These are phyloP conservation scores for Diplotaxis tenuifolia DNA, from an alignment of 345 rosid genomes.

Conservation along the genomic window DNA sequence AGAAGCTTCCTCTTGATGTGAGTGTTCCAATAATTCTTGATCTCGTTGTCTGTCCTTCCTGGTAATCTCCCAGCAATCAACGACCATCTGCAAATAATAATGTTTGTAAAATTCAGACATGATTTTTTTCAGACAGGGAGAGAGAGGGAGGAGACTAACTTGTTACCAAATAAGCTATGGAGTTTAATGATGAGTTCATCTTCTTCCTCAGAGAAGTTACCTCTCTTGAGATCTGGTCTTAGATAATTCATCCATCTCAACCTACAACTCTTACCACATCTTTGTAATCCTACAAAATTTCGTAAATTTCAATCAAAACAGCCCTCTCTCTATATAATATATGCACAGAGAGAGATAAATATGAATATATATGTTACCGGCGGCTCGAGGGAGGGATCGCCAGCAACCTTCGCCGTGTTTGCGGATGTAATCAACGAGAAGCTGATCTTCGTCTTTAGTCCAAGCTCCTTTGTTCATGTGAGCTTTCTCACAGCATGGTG, in stretches of 20 bases:
- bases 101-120: background rate
- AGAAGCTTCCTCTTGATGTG: conserved; percentile 79
- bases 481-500: conserved; percentile 89
- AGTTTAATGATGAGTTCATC: conserved; percentile 78
- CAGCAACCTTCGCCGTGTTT: conserved; percentile 89
- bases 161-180: conserved; percentile 79
- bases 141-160: conserved; percentile 39
- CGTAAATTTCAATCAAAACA: background rate
- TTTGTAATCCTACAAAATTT: conserved; percentile 52
- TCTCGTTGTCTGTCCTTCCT: conserved; percentile 88
- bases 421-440: conserved; percentile 74
- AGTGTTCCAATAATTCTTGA: conserved; percentile 88
- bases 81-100: conserved; percentile 57
- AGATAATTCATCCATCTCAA: conserved; percentile 71
- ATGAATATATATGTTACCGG: conserved; percentile 45
- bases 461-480: conserved; percentile 93
- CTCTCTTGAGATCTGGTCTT: conserved; percentile 83
- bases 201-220: conserved; percentile 76
- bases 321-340: background rate
- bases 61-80: conserved; percentile 75
- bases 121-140: background rate
- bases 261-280: conserved; percentile 88
- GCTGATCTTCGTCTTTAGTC: conserved; percentile 88
- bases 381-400: conserved; percentile 89
- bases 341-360: background rate